Evolutionary conservation across 495 filamentous ascomycete genomes (phyloP).

Genomic region (Penicillium tannophilum): DNA sequence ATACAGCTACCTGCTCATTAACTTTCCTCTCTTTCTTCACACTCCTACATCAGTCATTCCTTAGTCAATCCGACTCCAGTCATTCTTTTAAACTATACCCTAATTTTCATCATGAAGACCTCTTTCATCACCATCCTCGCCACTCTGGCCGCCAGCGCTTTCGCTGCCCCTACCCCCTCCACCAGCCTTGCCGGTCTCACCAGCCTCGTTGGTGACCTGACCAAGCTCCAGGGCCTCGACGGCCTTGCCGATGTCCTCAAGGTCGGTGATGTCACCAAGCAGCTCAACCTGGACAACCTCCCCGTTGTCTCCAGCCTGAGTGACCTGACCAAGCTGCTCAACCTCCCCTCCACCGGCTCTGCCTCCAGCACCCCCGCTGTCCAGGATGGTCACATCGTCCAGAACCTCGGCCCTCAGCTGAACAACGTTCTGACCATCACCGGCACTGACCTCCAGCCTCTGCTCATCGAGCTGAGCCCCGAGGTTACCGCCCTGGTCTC

Average conservation of each 20-base stretch:
- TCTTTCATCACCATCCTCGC: constrained; percentile 37
- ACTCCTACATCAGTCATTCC: constrained; percentile 23
- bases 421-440: constrained; percentile 33
- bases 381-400: constrained; percentile 30
- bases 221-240: constrained; percentile 17
- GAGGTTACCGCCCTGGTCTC: constrained; percentile 29
- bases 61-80: constrained; percentile 31
- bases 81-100: constrained; percentile 33
- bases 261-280: constrained; percentile 24
- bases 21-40: constrained; percentile 21
- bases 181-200: constrained; percentile 17
- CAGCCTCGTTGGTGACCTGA: constrained; percentile 8
- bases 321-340: constrained; percentile 27
- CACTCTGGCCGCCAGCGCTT: constrained; percentile 33
- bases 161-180: constrained; percentile 33
- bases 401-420: constrained; percentile 33
- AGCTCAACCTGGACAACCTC: constrained; percentile 25
- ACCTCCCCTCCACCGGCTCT: constrained; percentile 14
- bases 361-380: constrained; percentile 15
- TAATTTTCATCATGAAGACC: constrained; percentile 41
- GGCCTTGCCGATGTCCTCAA: constrained; percentile 22
- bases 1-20: constrained; percentile 20
- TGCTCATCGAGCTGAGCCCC: constrained; percentile 31
- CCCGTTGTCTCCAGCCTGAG: constrained; percentile 26
- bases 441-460: constrained; percentile 23